Evolutionary conservation across 148 eudicot species (phyloP).

Genomic region (Cornus suecica): DNA sequence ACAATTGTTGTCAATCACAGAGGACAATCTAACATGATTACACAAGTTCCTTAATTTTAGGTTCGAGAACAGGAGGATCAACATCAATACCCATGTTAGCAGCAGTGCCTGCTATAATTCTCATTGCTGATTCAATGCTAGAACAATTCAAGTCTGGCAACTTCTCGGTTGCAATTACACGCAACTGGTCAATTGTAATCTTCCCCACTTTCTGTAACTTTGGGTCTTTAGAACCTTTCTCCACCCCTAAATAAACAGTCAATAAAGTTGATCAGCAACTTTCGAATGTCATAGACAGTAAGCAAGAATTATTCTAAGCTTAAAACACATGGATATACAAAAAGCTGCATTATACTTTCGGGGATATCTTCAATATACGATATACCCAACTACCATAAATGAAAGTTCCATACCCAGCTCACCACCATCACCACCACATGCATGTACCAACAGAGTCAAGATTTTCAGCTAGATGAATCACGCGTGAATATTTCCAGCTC

Average conservation of each 20-base stretch:
- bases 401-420: too few species aligned
- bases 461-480: too few species aligned
- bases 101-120: conserved; percentile 94
- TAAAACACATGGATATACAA: too few species aligned
- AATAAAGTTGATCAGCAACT: not conserved
- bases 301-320: too few species aligned
- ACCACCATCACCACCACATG: too few species aligned
- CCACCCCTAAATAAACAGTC: conserved; percentile 51
- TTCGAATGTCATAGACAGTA: not conserved
- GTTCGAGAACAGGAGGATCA: conserved; percentile 80
- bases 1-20: not conserved
- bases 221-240: conserved; percentile 94
- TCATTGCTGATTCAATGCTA: conserved; percentile 86
- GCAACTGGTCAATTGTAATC: conserved; percentile 77
- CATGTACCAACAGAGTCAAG: too few species aligned
- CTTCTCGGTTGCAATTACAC: conserved; percentile 76
- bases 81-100: conserved; percentile 96
- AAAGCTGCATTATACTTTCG: too few species aligned
- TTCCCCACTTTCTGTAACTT: conserved; percentile 75
- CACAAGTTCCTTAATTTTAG: conserved; percentile 51
- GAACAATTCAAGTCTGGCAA: conserved; percentile 91
- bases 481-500: too few species aligned
- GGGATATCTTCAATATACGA: too few species aligned
- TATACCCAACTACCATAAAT: too few species aligned
- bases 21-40: conserved; percentile 5